These are phyloP conservation scores for Eimeria tenella DNA, from an alignment of 169 alveolate genomes.

Conservation along the genomic window DNA sequence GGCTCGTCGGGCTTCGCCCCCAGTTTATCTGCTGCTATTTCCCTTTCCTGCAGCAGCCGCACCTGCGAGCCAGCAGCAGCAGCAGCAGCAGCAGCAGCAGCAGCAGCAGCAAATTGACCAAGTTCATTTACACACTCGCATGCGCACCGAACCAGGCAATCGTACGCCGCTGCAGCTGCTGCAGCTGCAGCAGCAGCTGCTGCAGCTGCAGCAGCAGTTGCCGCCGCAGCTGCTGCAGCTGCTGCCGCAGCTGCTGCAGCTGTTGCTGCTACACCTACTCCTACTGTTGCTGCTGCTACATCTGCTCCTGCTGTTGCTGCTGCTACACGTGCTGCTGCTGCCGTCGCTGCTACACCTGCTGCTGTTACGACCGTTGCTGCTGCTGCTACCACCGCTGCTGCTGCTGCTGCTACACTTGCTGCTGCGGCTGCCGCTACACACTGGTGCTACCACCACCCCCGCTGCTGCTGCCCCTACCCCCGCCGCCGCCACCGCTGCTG, in stretches of 20 bases:
- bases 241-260: too few relatives aligned
- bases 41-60: slow-evolving; percentile 4
- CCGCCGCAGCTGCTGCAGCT: too few relatives aligned
- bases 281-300: too few relatives aligned
- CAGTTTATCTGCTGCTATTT: slow-evolving; percentile 52
- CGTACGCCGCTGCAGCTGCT: background rate
- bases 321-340: too few relatives aligned
- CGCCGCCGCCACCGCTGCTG: background rate
- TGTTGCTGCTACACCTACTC: too few relatives aligned
- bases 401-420: background rate
- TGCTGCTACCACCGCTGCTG: background rate
- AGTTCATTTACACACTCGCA: too few relatives aligned
- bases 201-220: background rate
- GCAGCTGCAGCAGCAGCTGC: slow-evolving; percentile 5
- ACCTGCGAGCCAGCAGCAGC: background rate
- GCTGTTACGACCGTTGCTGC: too few relatives aligned
- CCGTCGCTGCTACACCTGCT: too few relatives aligned
- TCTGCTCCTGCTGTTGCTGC: too few relatives aligned
- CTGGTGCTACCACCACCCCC: too few relatives aligned
- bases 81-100: background rate
- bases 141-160: too few relatives aligned
- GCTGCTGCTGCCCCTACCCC: too few relatives aligned
- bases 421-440: background rate
- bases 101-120: background rate
- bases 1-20: slow-evolving; percentile 70